phyloP scores from a whole-genome alignment of 2,329 filamentous ascomycete genomes.

The Epichloe scottii region DNA sequence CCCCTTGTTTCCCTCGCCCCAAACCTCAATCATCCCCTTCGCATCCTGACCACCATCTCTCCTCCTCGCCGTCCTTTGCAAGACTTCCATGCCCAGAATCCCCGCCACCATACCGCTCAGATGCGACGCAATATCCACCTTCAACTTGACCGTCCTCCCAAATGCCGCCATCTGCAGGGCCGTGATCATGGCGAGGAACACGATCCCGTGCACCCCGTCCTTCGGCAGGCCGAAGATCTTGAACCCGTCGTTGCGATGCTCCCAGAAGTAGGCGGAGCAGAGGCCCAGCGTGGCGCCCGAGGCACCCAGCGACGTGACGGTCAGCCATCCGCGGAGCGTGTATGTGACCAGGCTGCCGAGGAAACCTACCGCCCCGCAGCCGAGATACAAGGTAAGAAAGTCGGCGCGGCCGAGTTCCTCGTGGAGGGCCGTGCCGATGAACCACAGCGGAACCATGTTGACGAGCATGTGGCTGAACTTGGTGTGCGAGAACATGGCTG shows the following conservation, averaged over 20 bases:
- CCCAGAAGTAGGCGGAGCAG: slow-evolving; percentile 48
- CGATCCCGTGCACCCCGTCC: slow-evolving; percentile 43
- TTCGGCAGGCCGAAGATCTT: slow-evolving; percentile 44
- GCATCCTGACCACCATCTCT: slow-evolving; percentile 5
- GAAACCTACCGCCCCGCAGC: slow-evolving; percentile 44
- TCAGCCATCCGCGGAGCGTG: slow-evolving; percentile 32
- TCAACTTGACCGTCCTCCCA: slow-evolving; percentile 28
- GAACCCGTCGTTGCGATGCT: slow-evolving; percentile 43
- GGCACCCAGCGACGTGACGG: slow-evolving; percentile 48
- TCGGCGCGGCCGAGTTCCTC: slow-evolving; percentile 57
- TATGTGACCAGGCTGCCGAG: slow-evolving; percentile 42
- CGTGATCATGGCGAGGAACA: slow-evolving; percentile 37
- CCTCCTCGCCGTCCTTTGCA: slow-evolving; percentile 13
- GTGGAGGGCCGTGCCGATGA: slow-evolving; percentile 55
- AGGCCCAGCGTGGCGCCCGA: slow-evolving; percentile 53
- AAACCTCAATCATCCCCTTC: slow-evolving; percentile 9
- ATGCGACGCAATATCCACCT: slow-evolving; percentile 40
- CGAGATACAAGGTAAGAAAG: slow-evolving; percentile 56
- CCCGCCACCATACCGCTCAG: slow-evolving; percentile 38
- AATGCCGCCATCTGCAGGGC: slow-evolving; percentile 37
- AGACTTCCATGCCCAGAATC: slow-evolving; percentile 25
- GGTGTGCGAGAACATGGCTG: slow-evolving; percentile 59
- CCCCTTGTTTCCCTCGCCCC: not conserved
- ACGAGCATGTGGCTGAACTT: slow-evolving; percentile 42
- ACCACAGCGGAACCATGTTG: slow-evolving; percentile 55